Conservation (phyloP, 129 eudicot genomes). For the Sambucus nigra region DNA sequence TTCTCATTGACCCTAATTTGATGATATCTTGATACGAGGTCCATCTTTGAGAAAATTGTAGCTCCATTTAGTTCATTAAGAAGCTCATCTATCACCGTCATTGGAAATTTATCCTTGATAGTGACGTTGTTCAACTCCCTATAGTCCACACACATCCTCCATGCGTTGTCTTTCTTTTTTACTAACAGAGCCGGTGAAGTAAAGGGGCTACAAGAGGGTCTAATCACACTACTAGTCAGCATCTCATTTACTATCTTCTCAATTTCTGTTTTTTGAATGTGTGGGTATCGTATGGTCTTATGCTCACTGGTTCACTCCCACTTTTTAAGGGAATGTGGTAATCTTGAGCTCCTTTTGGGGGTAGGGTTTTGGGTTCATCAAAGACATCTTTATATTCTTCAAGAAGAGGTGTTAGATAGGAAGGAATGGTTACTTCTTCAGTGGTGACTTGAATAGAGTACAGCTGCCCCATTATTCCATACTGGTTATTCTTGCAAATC, state of each 20-base stretch:
- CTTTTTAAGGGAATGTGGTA: background rate
- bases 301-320: background rate
- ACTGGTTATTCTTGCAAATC: no score
- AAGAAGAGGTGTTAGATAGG: no score
- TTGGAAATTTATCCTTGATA: no score
- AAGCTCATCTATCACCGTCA: no score
- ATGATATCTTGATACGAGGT: background rate
- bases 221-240: background rate
- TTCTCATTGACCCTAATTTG: background rate
- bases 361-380: background rate
- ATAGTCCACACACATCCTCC: no score
- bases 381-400: background rate
- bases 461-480: no score
- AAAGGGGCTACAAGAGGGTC: background rate
- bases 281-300: background rate
- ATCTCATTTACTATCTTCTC: background rate
- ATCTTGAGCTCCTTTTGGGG: background rate
- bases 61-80: background rate
- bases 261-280: background rate
- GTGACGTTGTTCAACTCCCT: no score
- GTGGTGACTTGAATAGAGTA: no score
- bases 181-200: background rate
- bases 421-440: no score
- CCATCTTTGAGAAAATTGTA: background rate
- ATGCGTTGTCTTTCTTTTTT: background rate